These are phyloP conservation scores for Cladosporium colombiae DNA, from an alignment of 2,329 filamentous ascomycete species.

Conservation along the genomic window DNA sequence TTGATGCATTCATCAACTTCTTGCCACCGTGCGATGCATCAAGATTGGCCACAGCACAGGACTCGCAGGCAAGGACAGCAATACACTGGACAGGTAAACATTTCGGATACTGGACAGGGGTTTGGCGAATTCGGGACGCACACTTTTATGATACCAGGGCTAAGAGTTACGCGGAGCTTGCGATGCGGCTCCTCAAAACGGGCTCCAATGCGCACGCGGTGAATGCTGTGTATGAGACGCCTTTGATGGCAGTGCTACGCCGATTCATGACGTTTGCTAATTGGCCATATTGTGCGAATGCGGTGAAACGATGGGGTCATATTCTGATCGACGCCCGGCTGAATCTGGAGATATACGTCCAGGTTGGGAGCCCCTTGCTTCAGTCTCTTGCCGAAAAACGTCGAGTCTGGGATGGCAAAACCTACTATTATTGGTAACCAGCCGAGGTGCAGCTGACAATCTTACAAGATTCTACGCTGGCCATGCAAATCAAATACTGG, in stretches of 20 bases:
- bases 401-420: background rate
- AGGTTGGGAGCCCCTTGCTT: background rate
- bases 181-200: background rate
- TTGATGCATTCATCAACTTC: background rate
- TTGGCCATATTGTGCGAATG: background rate
- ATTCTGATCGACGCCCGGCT: background rate
- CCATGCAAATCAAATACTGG: background rate
- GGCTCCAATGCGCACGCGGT: background rate
- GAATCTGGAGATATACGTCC: background rate
- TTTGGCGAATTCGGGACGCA: background rate
- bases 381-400: background rate
- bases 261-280: background rate
- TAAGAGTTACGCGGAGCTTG: background rate
- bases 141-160: background rate
- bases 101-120: background rate
- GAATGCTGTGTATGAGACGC: background rate
- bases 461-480: background rate
- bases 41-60: background rate
- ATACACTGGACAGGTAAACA: background rate
- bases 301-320: background rate
- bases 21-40: background rate
- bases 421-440: background rate
- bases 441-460: background rate
- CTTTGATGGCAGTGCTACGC: background rate
- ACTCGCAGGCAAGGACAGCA: background rate